Evolutionary conservation across 441 rosid species (phyloP).

Genomic region (Brassica hybrid): DNA sequence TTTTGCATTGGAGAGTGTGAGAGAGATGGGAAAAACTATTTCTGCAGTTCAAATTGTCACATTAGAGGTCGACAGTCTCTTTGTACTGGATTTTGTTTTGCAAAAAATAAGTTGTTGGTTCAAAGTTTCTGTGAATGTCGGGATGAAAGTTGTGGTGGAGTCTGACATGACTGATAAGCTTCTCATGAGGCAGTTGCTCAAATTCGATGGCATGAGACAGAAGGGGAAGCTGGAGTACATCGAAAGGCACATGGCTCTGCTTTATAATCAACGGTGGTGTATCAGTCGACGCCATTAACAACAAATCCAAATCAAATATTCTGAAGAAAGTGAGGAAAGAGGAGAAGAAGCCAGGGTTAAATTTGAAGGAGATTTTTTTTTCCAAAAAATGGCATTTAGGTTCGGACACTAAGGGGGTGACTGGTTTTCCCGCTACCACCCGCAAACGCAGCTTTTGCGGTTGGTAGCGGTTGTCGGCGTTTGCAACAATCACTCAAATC

Average conservation of each 20-base stretch:
- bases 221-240: neutral
- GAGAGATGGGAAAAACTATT: neutral
- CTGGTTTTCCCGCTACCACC: too few species aligned
- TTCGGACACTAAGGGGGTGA: too few species aligned
- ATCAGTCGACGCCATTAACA: constrained; percentile 16
- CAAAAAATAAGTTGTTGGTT: neutral
- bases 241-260: neutral
- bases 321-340: neutral
- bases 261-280: constrained; percentile 2
- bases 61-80: neutral
- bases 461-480: too few species aligned
- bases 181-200: neutral
- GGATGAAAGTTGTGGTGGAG: neutral
- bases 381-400: too few species aligned
- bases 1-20: neutral
- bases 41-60: neutral
- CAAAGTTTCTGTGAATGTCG: neutral
- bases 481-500: too few species aligned
- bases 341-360: constrained; percentile 24
- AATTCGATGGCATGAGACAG: neutral
- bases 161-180: neutral
- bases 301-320: neutral
- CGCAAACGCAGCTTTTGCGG: too few species aligned
- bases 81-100: neutral
- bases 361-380: neutral